Conservation (phyloP, 2,329 filamentous ascomycete species). For the Orbilia quercus region DNA sequence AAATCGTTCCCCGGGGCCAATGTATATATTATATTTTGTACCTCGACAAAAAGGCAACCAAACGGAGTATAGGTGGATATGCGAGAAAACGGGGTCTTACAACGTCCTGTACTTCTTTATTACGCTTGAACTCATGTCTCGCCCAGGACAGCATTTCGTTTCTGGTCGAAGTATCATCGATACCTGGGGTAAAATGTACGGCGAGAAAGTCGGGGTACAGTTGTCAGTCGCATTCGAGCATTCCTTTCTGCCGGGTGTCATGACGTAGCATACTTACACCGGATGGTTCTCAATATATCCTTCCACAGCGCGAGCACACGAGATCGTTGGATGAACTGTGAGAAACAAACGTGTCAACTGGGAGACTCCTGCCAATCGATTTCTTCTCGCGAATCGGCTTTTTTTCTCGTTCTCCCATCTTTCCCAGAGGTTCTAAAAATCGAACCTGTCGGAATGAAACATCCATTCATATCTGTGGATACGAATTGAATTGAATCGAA, state of each 20-base stretch:
- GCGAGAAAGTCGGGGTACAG: not conserved
- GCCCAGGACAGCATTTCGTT: slow-evolving; percentile 54
- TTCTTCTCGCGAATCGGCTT: not conserved
- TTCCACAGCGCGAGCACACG: slow-evolving; percentile 50
- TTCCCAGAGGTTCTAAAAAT: too few species aligned
- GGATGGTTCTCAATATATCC: slow-evolving; percentile 38
- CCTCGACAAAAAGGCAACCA: too few species aligned
- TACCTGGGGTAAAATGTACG: slow-evolving; percentile 18
- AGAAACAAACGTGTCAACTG: slow-evolving; percentile 27
- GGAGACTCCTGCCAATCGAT: not conserved
- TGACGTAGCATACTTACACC: slow-evolving; percentile 26
- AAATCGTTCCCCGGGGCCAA: slow-evolving; percentile 1
- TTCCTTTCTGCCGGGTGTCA: not conserved
- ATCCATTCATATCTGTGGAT: slow-evolving; percentile 3
- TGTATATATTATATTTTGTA: too few species aligned
- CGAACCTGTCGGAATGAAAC: too few species aligned
- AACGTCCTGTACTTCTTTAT: slow-evolving; percentile 43
- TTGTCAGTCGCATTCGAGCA: slow-evolving; percentile 9
- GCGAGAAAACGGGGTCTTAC: slow-evolving; percentile 39
- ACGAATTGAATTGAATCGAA: not conserved
- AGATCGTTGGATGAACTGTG: slow-evolving; percentile 52
- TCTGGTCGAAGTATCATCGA: slow-evolving; percentile 37
- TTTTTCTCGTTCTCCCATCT: not conserved
- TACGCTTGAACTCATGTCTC: slow-evolving; percentile 53
- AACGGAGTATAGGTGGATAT: too few species aligned